Base-by-base conservation (phyloP, 768 basidiomycete genomes). In the Lactarius akahatsu region DNA sequence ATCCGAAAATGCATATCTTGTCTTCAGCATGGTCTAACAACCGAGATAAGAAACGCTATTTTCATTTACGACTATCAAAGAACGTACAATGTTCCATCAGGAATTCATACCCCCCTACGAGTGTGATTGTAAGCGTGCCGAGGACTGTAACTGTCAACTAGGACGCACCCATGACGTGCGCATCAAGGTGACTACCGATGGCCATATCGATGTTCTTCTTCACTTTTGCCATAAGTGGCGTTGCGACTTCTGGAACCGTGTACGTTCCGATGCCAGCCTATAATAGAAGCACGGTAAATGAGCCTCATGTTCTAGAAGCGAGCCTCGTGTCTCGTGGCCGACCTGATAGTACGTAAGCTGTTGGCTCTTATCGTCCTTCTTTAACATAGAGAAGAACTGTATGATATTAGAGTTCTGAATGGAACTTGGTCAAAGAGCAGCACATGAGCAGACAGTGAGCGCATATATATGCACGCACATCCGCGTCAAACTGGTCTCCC, bases 311-410 rank as follows among this genome's bases (percentile, higher is more conserved):
- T 47, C 41, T 40, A 50, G 38, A 59, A 34, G 41, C 28, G 52
- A 47, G 18, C 28, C 61, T 43, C 50, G 58, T 64, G 4, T 34
- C 34, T 34, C 34, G 10, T 9, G 8, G 11, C 63, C 7, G 60
- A 85, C 89, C 79, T 91, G 90, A 73, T 91, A 91, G 69, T 91
- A 91, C 1, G 89, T 87, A 73, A 90, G 79, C 71, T 91, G 90
- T 62, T 86, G 76, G 15, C 72, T 68, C 30, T 79, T 78, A 68
- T 86, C 81, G 58, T 87, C 86, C 74, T 90, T 91, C 78, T 85
- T 86, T 67, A 91, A 74, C 82, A 88, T 82, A 4, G 86, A 83
- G 71, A 89, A 86, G 59, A 91, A 78, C 64, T 88, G 83, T 43
- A 91, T 79, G 62, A 91, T 80, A 68, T 90, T 91, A 18, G 89